These are phyloP conservation scores for Coniochaeta sp. DNA, from an alignment of 2,329 filamentous ascomycete genomes.

Conservation along the genomic window DNA sequence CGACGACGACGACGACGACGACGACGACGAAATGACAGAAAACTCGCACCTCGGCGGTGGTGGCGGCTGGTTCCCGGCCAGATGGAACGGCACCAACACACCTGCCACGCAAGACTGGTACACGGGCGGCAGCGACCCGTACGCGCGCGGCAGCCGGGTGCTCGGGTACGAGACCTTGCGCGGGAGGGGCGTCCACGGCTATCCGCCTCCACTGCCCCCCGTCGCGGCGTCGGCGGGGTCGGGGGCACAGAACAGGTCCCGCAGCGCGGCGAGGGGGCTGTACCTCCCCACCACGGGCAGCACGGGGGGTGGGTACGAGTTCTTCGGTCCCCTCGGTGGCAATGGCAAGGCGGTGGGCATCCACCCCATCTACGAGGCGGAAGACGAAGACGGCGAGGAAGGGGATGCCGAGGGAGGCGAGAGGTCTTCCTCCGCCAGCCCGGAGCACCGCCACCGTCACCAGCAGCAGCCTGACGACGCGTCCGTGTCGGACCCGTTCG, in stretches of 20 bases:
- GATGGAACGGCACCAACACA: conserved; percentile 20
- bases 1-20: conserved; percentile 22
- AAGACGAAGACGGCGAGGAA: conserved; percentile 38
- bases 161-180: conserved; percentile 45
- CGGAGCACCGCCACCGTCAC: conserved; percentile 7
- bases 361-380: conserved; percentile 52
- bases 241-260: conserved; percentile 8
- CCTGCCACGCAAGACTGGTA: conserved; percentile 32
- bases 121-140: conserved; percentile 35
- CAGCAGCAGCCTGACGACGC: conserved; percentile 4
- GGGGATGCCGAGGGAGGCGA: conserved; percentile 12
- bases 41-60: conserved; percentile 19
- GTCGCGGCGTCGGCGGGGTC: conserved; percentile 1
- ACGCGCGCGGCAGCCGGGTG: conserved; percentile 27
- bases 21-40: conserved; percentile 39
- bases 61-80: conserved; percentile 15
- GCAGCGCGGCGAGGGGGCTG: conserved; percentile 25
- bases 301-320: conserved; percentile 19
- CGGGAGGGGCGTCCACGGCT: conserved; percentile 3
- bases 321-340: conserved; percentile 14
- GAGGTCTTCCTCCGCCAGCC: conserved; percentile 5
- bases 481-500: conserved; percentile 43
- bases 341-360: conserved; percentile 28
- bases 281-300: conserved; percentile 23
- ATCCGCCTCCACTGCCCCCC: conserved; percentile 9